Evolutionary conservation across 2,329 filamentous ascomycete species (phyloP).

Genomic region (Cladosporium cucumerinum): DNA sequence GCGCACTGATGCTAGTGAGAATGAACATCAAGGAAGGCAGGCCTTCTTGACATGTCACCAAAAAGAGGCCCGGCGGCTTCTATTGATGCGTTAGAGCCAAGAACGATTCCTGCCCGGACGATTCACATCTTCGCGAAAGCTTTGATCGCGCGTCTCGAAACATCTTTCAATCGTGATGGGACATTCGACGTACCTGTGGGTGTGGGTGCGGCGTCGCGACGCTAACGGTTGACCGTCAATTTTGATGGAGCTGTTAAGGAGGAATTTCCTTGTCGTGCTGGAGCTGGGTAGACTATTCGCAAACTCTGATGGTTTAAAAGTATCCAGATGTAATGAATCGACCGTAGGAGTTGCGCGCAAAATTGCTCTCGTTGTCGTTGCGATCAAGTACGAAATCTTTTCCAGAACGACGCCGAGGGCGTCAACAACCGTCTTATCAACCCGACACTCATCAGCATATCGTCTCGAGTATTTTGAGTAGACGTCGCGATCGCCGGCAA

Average conservation of each 20-base stretch:
- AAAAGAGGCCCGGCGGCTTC: neutral
- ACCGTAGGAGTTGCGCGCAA: neutral
- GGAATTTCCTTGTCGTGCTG: neutral
- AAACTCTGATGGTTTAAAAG: neutral
- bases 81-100: neutral
- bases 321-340: neutral
- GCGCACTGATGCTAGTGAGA: neutral
- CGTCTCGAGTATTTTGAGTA: neutral
- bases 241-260: neutral
- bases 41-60: neutral
- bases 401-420: neutral
- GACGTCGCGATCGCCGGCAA: neutral
- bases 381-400: neutral
- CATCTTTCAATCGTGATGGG: neutral
- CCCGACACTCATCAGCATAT: neutral
- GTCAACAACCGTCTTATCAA: neutral
- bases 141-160: neutral
- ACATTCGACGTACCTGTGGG: neutral
- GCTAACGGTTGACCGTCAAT: neutral
- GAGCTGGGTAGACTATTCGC: neutral
- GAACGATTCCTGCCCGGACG: neutral
- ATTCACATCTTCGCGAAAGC: neutral
- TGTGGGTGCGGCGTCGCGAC: neutral
- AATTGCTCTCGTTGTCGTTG: neutral
- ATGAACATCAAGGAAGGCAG: neutral